Evolutionary conservation across 352 stramenopile genomes (phyloP).

Genomic region (Phytophthora capsici): DNA sequence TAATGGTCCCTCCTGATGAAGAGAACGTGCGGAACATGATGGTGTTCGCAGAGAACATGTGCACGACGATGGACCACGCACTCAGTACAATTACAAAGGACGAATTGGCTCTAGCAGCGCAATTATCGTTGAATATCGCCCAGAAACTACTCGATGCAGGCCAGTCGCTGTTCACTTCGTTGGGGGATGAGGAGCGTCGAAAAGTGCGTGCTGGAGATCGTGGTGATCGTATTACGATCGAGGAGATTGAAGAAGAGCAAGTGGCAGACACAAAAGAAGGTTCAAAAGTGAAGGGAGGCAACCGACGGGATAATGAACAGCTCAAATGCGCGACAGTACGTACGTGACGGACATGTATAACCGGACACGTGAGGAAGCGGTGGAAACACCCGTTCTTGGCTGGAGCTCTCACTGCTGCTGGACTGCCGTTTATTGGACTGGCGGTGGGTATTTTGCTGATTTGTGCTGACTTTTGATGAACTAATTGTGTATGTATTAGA

Average conservation of each 20-base stretch:
- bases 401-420: constrained; percentile 59
- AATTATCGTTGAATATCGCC: constrained; percentile 77
- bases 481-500: constrained; percentile 34
- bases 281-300: constrained; percentile 3
- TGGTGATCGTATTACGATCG: constrained; percentile 70
- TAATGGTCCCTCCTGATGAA: constrained; percentile 52
- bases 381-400: constrained; percentile 68
- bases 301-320: constrained; percentile 2
- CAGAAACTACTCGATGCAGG: constrained; percentile 77
- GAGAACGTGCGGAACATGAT: constrained; percentile 81
- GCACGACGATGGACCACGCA: constrained; percentile 72
- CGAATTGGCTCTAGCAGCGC: constrained; percentile 67
- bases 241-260: constrained; percentile 68
- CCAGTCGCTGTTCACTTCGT: constrained; percentile 71
- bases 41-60: constrained; percentile 78
- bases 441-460: constrained; percentile 45
- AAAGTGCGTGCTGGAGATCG: constrained; percentile 44
- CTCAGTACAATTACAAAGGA: constrained; percentile 78
- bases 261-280: constrained; percentile 14
- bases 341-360: constrained; percentile 58
- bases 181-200: constrained; percentile 66
- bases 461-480: neutral
- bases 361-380: constrained; percentile 45
- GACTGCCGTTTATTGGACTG: constrained; percentile 81
- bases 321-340: constrained; percentile 42